Evolutionary conservation across 495 filamentous ascomycete genomes (phyloP).

Genomic region (Tuber melanosporum): DNA sequence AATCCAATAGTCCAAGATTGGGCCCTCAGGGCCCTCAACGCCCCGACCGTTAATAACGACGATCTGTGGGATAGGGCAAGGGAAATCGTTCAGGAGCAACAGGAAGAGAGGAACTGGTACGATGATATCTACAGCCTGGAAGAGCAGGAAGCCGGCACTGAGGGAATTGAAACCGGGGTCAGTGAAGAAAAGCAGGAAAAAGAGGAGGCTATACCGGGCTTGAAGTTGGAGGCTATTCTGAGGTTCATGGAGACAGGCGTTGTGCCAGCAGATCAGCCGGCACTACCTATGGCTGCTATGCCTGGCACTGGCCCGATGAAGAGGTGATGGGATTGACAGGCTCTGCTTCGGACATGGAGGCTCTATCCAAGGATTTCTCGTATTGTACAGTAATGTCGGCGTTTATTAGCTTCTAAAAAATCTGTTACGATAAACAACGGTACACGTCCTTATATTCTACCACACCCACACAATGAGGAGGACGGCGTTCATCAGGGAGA

Average conservation of each 20-base stretch:
- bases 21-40: conserved; percentile 48
- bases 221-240: conserved; percentile 44
- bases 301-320: conserved; percentile 18
- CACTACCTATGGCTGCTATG: conserved; percentile 27
- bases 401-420: neutral
- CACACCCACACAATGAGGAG: neutral
- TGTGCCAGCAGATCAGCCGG: conserved; percentile 29
- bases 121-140: conserved; percentile 44
- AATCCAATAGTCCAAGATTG: conserved; percentile 57
- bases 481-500: neutral
- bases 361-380: neutral
- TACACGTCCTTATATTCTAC: neutral
- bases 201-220: conserved; percentile 42
- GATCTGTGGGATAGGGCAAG: conserved; percentile 30
- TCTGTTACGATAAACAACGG: neutral
- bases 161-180: conserved; percentile 24
- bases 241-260: conserved; percentile 45
- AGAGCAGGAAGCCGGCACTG: conserved; percentile 34
- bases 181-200: conserved; percentile 43
- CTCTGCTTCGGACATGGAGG: neutral
- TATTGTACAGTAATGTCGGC: neutral
- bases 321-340: conserved; percentile 18
- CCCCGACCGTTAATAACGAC: conserved; percentile 14
- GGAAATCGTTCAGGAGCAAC: conserved; percentile 43
- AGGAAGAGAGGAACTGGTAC: conserved; percentile 47